phyloP scores from a whole-genome alignment of 1,284 basidiomycete genomes.

The Thecaphora thlaspeos region DNA sequence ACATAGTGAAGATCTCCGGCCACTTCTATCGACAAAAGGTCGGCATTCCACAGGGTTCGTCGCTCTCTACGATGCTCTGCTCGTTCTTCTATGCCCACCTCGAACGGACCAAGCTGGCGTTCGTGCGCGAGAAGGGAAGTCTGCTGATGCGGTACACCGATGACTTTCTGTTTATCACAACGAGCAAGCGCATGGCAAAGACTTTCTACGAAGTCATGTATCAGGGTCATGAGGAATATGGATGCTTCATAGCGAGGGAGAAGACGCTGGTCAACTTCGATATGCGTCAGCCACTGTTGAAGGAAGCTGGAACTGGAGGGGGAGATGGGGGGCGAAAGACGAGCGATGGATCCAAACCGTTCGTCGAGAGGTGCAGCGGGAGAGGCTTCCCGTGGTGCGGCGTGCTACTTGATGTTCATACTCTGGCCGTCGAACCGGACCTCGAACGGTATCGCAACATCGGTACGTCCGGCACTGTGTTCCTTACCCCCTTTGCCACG shows the following conservation, averaged over 20 bases:
- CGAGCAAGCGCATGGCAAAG: slow-evolving; percentile 66
- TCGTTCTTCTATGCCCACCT: slow-evolving; percentile 80
- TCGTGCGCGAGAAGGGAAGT: slow-evolving; percentile 60
- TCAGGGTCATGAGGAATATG: slow-evolving; percentile 75
- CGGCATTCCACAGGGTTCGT: slow-evolving; percentile 94
- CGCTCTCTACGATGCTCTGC: slow-evolving; percentile 83
- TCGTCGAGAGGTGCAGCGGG: slow-evolving; percentile 47
- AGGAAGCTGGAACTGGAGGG: slow-evolving; percentile 67
- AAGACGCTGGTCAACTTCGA: slow-evolving; percentile 86
- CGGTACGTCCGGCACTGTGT: too few relatives aligned
- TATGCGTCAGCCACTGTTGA: slow-evolving; percentile 74
- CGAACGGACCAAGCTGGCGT: slow-evolving; percentile 65
- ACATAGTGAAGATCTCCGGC: slow-evolving; percentile 70
- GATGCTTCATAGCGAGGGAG: slow-evolving; percentile 80
- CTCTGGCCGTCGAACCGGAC: slow-evolving; percentile 45
- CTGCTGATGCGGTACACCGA: slow-evolving; percentile 75
- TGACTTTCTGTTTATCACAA: slow-evolving; percentile 88
- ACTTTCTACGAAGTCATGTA: slow-evolving; percentile 77
- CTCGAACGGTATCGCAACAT: slow-evolving; percentile 20
- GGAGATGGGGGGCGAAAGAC: too few relatives aligned
- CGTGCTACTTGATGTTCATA: slow-evolving; percentile 31
- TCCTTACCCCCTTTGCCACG: slow-evolving; percentile 4
- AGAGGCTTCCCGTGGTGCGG: slow-evolving; percentile 55
- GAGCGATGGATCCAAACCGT: background rate
- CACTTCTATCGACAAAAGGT: slow-evolving; percentile 79